phyloP scores from a whole-genome alignment of 306 rosid genomes.

The Carpinus fangiana region DNA sequence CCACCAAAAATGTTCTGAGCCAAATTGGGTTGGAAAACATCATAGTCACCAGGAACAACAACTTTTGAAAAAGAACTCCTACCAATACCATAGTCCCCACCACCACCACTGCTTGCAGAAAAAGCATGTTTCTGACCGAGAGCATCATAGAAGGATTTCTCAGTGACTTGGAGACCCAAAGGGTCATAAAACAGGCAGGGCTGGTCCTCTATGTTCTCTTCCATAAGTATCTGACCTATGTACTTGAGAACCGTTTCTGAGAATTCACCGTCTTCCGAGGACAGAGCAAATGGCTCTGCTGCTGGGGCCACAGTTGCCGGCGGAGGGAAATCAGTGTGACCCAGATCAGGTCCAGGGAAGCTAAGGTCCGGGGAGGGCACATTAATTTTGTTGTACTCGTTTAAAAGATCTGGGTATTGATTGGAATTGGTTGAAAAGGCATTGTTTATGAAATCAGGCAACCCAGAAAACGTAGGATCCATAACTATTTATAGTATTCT shows the following conservation, averaged over 20 bases:
- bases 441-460: constrained; percentile 17
- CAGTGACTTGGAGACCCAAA: constrained; percentile 67
- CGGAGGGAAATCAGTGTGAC: constrained; percentile 16
- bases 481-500: constrained; percentile 15
- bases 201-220: constrained; percentile 68
- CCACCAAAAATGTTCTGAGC: neutral
- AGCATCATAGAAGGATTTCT: constrained; percentile 76
- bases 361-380: constrained; percentile 28
- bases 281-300: constrained; percentile 5
- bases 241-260: constrained; percentile 59
- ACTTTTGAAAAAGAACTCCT: constrained; percentile 22
- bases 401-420: constrained; percentile 20
- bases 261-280: constrained; percentile 49
- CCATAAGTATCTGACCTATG: constrained; percentile 76
- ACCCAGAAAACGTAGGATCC: constrained; percentile 29
- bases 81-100: constrained; percentile 30
- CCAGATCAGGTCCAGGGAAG: constrained; percentile 20
- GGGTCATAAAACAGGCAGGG: constrained; percentile 81
- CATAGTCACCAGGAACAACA: neutral
- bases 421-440: constrained; percentile 16
- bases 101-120: constrained; percentile 19
- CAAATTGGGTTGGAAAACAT: neutral
- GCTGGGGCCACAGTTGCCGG: neutral
- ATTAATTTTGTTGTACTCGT: constrained; percentile 6
- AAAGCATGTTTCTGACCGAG: constrained; percentile 49